These are phyloP conservation scores for Zea luxurians DNA, from an alignment of 176 grass and related monocot genomes.

Conservation along the genomic window DNA sequence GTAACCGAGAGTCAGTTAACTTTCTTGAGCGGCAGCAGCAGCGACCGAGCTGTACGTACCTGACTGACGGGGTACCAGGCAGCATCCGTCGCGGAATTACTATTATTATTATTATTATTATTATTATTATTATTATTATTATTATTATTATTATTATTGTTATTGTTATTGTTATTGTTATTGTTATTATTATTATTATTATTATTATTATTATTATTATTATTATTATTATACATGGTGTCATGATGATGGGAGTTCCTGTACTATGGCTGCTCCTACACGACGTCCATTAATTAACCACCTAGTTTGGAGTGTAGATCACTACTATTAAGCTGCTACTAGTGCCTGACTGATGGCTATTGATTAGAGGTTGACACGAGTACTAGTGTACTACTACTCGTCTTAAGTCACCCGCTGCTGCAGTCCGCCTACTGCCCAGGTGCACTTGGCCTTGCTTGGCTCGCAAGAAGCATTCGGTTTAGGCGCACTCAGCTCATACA, in stretches of 20 bases:
- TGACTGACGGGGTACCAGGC: no score
- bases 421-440: not conserved
- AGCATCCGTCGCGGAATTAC: no score
- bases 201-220: no score
- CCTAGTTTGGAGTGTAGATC: not conserved
- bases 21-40: no score
- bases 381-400: not conserved
- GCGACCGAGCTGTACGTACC: no score
- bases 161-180: no score
- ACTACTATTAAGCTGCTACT: not conserved
- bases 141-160: no score
- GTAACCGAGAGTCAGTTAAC: no score
- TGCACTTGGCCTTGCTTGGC: conserved; percentile 20
- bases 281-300: not conserved
- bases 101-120: no score
- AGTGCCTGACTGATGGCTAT: not conserved
- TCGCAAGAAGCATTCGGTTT: conserved; percentile 13
- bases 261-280: not conserved
- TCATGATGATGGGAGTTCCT: not conserved
- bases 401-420: not conserved
- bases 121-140: no score
- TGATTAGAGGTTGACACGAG: not conserved
- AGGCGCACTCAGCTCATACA: not conserved
- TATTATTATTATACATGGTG: not conserved
- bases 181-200: no score